Evolutionary conservation across 1,139 yeast genomes (phyloP).

Genomic region (Kurtzmaniella natalensis): DNA sequence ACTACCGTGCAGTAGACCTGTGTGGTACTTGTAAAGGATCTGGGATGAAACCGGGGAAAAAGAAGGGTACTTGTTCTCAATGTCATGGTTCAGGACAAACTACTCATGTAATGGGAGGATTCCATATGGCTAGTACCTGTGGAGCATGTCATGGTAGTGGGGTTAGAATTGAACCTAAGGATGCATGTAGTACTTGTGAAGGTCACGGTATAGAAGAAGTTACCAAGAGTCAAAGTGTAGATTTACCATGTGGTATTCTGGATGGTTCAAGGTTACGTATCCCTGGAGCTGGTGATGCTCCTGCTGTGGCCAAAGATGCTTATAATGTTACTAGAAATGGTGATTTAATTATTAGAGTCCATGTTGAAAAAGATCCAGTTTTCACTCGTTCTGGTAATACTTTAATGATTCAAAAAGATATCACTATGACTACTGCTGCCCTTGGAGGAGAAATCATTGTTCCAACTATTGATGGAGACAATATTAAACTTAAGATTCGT

Average conservation of each 20-base stretch:
- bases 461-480: slow-evolving; percentile 80
- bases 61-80: slow-evolving; percentile 73
- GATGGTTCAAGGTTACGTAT: slow-evolving; percentile 86
- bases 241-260: slow-evolving; percentile 82
- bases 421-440: slow-evolving; percentile 94
- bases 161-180: slow-evolving; percentile 61
- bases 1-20: slow-evolving; percentile 69
- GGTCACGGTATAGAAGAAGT: slow-evolving; percentile 83
- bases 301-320: slow-evolving; percentile 62
- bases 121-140: slow-evolving; percentile 96
- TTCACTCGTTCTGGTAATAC: slow-evolving; percentile 66
- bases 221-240: slow-evolving; percentile 67
- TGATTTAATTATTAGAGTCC: slow-evolving; percentile 77
- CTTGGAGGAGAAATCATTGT: slow-evolving; percentile 86
- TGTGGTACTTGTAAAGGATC: slow-evolving; percentile 81
- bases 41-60: slow-evolving; percentile 76
- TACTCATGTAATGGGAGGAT: slow-evolving; percentile 86
- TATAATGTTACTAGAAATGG: slow-evolving; percentile 70
- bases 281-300: slow-evolving; percentile 90
- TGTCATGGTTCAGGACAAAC: slow-evolving; percentile 95
- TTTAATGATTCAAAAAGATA: slow-evolving; percentile 58
- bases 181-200: slow-evolving; percentile 76
- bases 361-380: slow-evolving; percentile 67
- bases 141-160: slow-evolving; percentile 86
- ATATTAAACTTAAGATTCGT: slow-evolving; percentile 75